These are phyloP conservation scores for Neofusicoccum umdonicola DNA, from an alignment of 2,329 filamentous ascomycete species.

Conservation along the genomic window DNA sequence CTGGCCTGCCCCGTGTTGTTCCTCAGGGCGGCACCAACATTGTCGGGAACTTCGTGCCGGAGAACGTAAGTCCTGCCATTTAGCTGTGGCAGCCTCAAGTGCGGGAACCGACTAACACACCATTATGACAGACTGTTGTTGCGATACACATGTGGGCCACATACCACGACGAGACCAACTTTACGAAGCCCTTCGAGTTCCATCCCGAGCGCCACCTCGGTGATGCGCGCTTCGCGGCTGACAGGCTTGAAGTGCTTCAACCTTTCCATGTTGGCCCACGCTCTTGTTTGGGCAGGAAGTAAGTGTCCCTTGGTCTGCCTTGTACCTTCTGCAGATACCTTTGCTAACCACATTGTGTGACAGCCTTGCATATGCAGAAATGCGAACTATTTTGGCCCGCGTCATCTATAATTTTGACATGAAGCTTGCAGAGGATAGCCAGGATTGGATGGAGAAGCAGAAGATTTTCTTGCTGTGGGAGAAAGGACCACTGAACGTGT, in stretches of 20 bases:
- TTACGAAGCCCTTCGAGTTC: conserved; percentile 30
- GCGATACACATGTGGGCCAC: conserved; percentile 29
- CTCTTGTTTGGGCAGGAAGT: conserved; percentile 38
- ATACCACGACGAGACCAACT: conserved; percentile 31
- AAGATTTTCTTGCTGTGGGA: conserved; percentile 33
- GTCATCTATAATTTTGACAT: conserved; percentile 43
- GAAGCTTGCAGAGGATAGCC: conserved; percentile 26
- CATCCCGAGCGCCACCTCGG: conserved; percentile 37
- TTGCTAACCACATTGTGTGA: conserved; percentile 18
- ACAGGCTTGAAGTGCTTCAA: conserved; percentile 26
- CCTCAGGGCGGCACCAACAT: conserved; percentile 37
- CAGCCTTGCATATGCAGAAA: conserved; percentile 35
- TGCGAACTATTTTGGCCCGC: conserved; percentile 39
- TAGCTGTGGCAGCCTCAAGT: neutral
- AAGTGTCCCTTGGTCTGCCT: conserved; percentile 19
- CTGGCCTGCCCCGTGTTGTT: conserved; percentile 37
- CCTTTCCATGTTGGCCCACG: conserved; percentile 37
- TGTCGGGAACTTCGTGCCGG: conserved; percentile 37
- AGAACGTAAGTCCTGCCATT: neutral
- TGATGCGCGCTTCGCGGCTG: neutral
- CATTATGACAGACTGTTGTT: conserved; percentile 25
- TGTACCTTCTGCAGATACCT: too few species aligned
- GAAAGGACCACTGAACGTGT: conserved; percentile 30
- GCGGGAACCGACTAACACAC: neutral
- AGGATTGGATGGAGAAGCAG: conserved; percentile 40